Percentiles rank a stretch among this genome's conserved stretches.
These are phyloP conservation scores for Periconia sp. DNA, from an alignment of 2,329 filamentous ascomycete species.

Conservation along the genomic window DNA sequence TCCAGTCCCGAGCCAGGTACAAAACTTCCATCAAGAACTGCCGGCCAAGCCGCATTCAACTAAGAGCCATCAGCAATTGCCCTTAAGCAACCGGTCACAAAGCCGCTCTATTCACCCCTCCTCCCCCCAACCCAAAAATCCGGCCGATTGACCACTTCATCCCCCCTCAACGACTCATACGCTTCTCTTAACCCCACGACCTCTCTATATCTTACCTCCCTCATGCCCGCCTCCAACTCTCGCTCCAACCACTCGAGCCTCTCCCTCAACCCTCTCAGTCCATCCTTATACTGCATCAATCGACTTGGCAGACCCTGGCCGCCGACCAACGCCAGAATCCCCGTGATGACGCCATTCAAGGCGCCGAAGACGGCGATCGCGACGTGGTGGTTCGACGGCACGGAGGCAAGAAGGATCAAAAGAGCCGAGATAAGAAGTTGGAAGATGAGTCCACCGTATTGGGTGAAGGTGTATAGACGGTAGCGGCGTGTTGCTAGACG, in stretches of 20 bases:
- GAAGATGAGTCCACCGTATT: slow-evolving; percentile 35
- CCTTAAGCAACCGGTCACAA: too few species aligned
- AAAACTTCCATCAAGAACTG: too few species aligned
- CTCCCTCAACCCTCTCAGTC: slow-evolving; percentile 37
- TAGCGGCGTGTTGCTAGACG: slow-evolving; percentile 17
- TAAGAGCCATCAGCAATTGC: too few species aligned
- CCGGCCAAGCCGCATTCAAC: too few species aligned
- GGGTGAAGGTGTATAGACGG: slow-evolving; percentile 33
- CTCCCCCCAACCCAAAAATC: slow-evolving; percentile 33
- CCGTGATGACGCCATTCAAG: slow-evolving; percentile 40
- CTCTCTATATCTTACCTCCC: slow-evolving; percentile 36
- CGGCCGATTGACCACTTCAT: slow-evolving; percentile 42
- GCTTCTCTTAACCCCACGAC: slow-evolving; percentile 41
- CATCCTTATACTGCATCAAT: slow-evolving; percentile 39
- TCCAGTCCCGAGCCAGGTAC: too few species aligned
- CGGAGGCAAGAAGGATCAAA: slow-evolving; percentile 43
- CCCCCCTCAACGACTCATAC: slow-evolving; percentile 37
- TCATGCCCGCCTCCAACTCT: slow-evolving; percentile 37
- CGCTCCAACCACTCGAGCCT: slow-evolving; percentile 45
- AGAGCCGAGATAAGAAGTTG: slow-evolving; percentile 43
- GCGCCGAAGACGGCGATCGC: slow-evolving; percentile 22
- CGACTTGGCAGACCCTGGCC: slow-evolving; percentile 45
- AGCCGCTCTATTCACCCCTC: neutral
- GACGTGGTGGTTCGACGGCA: slow-evolving; percentile 27
- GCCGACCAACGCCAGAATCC: slow-evolving; percentile 40